Conservation (phyloP, 2,329 filamentous ascomycete species). For the Neonectria magnoliae region DNA sequence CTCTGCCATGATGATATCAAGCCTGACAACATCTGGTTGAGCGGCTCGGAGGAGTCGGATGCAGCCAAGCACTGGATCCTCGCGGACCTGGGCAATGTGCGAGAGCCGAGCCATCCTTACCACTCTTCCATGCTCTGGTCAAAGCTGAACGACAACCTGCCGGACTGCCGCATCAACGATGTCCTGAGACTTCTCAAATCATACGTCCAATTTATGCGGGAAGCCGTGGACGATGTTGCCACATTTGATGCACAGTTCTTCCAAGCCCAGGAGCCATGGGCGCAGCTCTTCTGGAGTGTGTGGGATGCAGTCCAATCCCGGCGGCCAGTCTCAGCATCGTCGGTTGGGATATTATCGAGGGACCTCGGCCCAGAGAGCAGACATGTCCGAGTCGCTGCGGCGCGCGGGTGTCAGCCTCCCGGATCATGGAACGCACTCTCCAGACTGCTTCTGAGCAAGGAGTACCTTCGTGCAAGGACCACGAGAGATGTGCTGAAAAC, state of each 20-base stretch:
- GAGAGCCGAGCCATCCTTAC: conserved; percentile 44
- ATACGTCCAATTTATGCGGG: conserved; percentile 44
- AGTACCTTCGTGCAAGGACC: conserved; percentile 16
- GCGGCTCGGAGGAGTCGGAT: conserved; percentile 10
- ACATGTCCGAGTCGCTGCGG: background rate
- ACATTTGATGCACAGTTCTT: conserved; percentile 43
- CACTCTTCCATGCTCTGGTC: conserved; percentile 45
- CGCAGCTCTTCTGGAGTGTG: conserved; percentile 42
- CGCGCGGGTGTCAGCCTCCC: background rate
- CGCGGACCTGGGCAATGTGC: conserved; percentile 46
- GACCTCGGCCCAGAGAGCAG: background rate
- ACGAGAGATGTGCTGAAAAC: conserved; percentile 33
- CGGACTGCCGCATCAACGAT: conserved; percentile 48
- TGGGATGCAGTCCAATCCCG: conserved; percentile 15
- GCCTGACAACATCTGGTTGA: conserved; percentile 46
- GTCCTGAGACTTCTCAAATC: conserved; percentile 44
- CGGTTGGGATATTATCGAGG: conserved; percentile 10
- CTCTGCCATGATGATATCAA: conserved; percentile 50
- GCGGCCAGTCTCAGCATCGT: conserved; percentile 12
- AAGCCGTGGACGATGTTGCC: conserved; percentile 28
- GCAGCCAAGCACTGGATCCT: conserved; percentile 43
- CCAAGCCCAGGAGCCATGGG: conserved; percentile 34
- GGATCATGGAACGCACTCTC: conserved; percentile 15
- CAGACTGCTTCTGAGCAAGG: conserved; percentile 24
- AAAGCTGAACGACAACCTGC: conserved; percentile 40